Conservation (phyloP, 768 basidiomycete species). For the Paxillus rubicundulus region DNA sequence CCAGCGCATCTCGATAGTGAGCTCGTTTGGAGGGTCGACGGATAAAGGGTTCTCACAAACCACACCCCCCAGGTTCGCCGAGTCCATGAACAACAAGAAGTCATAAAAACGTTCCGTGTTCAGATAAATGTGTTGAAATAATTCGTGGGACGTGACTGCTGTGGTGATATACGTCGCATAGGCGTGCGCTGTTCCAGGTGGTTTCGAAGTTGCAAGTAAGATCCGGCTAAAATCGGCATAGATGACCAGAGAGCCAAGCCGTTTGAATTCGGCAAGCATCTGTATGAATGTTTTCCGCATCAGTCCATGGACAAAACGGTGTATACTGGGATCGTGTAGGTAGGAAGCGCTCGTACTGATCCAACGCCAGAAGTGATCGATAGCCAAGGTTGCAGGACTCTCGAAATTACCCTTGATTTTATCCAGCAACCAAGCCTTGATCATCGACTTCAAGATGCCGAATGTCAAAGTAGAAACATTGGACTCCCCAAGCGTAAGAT, state of each 20-base stretch:
- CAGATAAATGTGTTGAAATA: slow-evolving; percentile 92
- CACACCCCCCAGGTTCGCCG: slow-evolving; percentile 86
- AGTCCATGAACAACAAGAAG: slow-evolving; percentile 93
- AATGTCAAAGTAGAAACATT: slow-evolving; percentile 87
- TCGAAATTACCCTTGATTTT: slow-evolving; percentile 67
- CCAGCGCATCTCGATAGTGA: slow-evolving; percentile 84
- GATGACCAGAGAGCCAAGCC: slow-evolving; percentile 89
- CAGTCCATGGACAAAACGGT: slow-evolving; percentile 89
- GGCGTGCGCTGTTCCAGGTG: slow-evolving; percentile 90
- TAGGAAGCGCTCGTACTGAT: slow-evolving; percentile 79
- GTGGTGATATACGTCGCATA: slow-evolving; percentile 95
- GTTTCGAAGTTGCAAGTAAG: slow-evolving; percentile 90
- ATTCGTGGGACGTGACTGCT: slow-evolving; percentile 90
- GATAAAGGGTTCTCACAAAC: slow-evolving; percentile 79
- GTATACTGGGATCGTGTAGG: slow-evolving; percentile 90
- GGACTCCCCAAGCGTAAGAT: slow-evolving; percentile 85
- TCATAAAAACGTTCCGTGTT: slow-evolving; percentile 89
- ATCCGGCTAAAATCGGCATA: slow-evolving; percentile 93
- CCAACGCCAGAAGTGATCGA: slow-evolving; percentile 99
- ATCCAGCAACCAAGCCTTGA: slow-evolving; percentile 89
- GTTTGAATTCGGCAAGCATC: slow-evolving; percentile 92
- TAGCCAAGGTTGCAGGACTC: slow-evolving; percentile 63
- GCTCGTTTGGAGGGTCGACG: slow-evolving; percentile 62
- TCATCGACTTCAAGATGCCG: slow-evolving; percentile 77
- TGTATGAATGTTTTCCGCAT: slow-evolving; percentile 99